Evolutionary conservation across 768 basidiomycete species (phyloP).

Genomic region (Lyophyllum atratum): DNA sequence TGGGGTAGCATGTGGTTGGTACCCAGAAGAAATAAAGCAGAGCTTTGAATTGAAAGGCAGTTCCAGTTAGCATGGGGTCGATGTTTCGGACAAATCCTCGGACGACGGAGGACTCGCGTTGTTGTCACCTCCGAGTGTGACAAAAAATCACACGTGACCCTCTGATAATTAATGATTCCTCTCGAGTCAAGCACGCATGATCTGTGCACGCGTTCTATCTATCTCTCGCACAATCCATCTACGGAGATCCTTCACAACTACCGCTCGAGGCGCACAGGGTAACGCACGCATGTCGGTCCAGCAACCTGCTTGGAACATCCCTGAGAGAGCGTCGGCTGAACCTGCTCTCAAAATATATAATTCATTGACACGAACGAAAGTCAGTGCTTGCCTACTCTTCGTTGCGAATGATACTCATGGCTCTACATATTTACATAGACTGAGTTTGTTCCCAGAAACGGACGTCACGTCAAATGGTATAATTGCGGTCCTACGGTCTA

Average conservation of each 20-base stretch:
- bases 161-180: neutral
- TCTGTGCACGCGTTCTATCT: slow-evolving; percentile 22
- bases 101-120: no score
- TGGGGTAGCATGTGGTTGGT: neutral
- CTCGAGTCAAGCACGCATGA: slow-evolving; percentile 15
- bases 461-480: slow-evolving; percentile 92
- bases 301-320: slow-evolving; percentile 62
- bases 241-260: slow-evolving; percentile 12
- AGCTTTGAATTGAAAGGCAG: no score
- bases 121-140: no score
- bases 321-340: slow-evolving; percentile 43
- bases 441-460: slow-evolving; percentile 71
- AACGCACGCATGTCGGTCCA: slow-evolving; percentile 50
- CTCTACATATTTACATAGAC: slow-evolving; percentile 44
- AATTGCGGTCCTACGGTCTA: slow-evolving; percentile 99
- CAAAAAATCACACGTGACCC: slow-evolving; percentile 1
- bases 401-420: slow-evolving; percentile 12
- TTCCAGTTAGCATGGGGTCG: no score
- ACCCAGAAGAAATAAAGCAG: no score
- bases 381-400: slow-evolving; percentile 29
- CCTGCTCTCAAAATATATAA: slow-evolving; percentile 87
- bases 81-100: no score
- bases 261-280: neutral
- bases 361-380: slow-evolving; percentile 90
- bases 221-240: slow-evolving; percentile 16